Percentiles rank a stretch among this genome's conserved stretches.
Conservation (phyloP, 148 eudicot genomes). For the Rhododendron griersonianum region DNA sequence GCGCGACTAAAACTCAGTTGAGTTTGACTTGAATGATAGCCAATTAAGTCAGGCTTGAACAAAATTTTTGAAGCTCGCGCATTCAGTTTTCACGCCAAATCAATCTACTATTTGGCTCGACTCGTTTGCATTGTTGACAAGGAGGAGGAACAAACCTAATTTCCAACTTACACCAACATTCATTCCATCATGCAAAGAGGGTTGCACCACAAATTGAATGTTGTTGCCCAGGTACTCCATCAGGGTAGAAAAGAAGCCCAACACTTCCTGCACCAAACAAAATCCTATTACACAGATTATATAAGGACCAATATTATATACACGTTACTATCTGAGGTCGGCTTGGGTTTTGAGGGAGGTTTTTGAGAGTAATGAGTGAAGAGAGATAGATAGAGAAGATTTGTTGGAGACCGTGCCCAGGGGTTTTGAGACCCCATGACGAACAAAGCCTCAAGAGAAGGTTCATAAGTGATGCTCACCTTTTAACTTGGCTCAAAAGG, state of each 20-base stretch:
- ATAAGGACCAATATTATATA: neutral
- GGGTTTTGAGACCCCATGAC: too few relatives aligned
- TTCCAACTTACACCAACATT: constrained; percentile 54
- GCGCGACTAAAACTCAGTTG: neutral
- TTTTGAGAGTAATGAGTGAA: too few relatives aligned
- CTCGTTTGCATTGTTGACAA: neutral
- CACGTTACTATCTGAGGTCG: too few relatives aligned
- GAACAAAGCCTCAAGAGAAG: too few relatives aligned
- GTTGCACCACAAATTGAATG: constrained; percentile 48
- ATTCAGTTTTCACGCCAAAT: neutral
- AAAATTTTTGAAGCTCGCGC: neutral
- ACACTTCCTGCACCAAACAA: constrained; percentile 40
- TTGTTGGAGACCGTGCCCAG: too few relatives aligned
- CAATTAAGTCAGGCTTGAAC: neutral
- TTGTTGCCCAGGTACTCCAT: constrained; percentile 41
- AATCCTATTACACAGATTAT: neutral
- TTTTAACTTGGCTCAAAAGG: neutral
- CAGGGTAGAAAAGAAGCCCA: constrained; percentile 45
- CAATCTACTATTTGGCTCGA: neutral
- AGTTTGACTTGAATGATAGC: neutral
- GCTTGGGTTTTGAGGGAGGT: too few relatives aligned
- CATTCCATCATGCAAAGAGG: constrained; percentile 51
- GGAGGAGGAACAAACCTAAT: constrained; percentile 36
- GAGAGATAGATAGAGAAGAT: too few relatives aligned
- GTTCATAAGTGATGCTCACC: neutral